Evolutionary conservation across 345 rosid species (phyloP), one percentile per base, ranked within the genome.

Genomic region (Euphorbia peplus): DNA sequence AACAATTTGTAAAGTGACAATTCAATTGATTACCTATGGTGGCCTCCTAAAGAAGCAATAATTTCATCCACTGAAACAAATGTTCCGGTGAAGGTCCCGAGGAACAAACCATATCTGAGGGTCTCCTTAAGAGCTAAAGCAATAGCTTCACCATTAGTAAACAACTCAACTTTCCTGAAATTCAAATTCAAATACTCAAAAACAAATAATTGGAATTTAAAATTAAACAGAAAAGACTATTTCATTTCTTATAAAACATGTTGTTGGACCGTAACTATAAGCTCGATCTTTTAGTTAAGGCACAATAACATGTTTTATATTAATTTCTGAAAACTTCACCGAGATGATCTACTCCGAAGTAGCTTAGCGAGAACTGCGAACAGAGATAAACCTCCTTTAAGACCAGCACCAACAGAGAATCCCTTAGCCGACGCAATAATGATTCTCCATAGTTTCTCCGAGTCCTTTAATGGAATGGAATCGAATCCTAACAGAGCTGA

Each of bases 351-450:
- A 64, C 84, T 77, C 56, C 98, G 91, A 26, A 84, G 81, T 73
- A 89, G 79, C 50, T 95, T 83, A 64, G 84, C 81, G 8, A 93
- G 78, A 78, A 91, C 73, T 4, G 96, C 84, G 82, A 93, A 93
- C 70, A 93, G 74, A 63, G 90, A 87, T 21, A 93, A 78, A 68
- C 98, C 98, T 21, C 98, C 98, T 87, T 91, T 91, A 50, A 93
- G 80, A 35, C 98, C 98, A 18, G 97, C 91, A 63, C 98, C 98
- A 41, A 93, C 88, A 28, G 97, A 83, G 85, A 91, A 93, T 51
- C 96, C 96, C 82, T 85, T 93, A 11, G 54, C 79, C 1, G 91
- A 83, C 63, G 98, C 96, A 10, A 80, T 74, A 26, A 89, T 21
- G 28, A 88, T 74, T 79, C 98, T 85, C 32, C 83, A 66, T 26